A percentile compares a stretch with the other conserved stretches of the same genome.
These are phyloP conservation scores for Eustoma russellianum DNA, from an alignment of 257 asterid genomes.

Conservation along the genomic window DNA sequence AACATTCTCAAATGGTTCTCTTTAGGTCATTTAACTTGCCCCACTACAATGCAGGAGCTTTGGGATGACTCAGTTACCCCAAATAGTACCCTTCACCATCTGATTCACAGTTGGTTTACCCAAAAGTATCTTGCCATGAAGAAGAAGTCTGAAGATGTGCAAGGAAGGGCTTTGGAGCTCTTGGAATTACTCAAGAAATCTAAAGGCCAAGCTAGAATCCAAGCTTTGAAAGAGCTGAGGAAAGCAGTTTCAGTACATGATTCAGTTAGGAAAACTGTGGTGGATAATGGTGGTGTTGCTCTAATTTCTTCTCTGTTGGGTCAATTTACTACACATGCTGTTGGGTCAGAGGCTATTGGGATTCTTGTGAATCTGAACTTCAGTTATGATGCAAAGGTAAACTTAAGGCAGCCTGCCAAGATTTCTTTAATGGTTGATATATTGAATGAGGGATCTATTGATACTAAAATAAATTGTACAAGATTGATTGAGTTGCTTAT, in stretches of 20 bases:
- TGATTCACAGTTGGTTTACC: conserved; percentile 61
- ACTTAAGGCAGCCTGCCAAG: conserved; percentile 58
- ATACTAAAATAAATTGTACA: conserved; percentile 62
- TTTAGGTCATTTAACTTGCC: conserved; percentile 56
- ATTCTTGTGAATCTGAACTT: conserved; percentile 56
- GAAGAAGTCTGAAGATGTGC: conserved; percentile 67
- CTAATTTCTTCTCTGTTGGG: conserved; percentile 51
- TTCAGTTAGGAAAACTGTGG: conserved; percentile 43
- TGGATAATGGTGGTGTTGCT: conserved; percentile 44
- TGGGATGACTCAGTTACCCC: conserved; percentile 71
- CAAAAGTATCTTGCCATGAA: conserved; percentile 73
- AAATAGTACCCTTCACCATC: conserved; percentile 49
- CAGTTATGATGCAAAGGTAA: conserved; percentile 32
- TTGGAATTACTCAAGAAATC: conserved; percentile 46
- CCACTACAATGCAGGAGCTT: conserved; percentile 68
- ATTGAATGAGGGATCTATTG: conserved; percentile 64
- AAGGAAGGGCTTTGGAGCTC: conserved; percentile 68
- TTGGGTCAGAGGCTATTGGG: conserved; percentile 55
- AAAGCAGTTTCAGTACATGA: conserved; percentile 36
- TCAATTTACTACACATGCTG: conserved; percentile 57
- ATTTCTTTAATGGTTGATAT: conserved; percentile 58
- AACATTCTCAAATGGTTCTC: conserved; percentile 58
- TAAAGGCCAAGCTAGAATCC: conserved; percentile 58
- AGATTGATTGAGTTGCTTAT: conserved; percentile 43
- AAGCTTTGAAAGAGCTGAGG: conserved; percentile 49